phyloP scores from a whole-genome alignment of 257 asterid genomes.

The Pogostemon cablin region DNA sequence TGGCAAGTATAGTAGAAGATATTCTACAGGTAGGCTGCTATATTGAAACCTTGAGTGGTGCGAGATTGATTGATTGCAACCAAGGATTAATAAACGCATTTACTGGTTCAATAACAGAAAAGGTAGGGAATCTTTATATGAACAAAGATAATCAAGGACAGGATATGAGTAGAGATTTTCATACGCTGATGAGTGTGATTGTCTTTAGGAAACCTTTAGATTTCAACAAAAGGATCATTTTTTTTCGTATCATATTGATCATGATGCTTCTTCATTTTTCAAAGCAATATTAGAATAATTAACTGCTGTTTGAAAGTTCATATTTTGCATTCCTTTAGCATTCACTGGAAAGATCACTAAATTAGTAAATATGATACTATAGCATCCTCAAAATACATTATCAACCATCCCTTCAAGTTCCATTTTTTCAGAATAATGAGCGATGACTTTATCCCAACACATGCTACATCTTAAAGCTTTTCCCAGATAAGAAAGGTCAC shows the following conservation, averaged over 20 bases:
- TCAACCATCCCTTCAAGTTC: conserved; percentile 29
- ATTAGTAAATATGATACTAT: conserved; percentile 17
- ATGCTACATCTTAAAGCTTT: conserved; percentile 29
- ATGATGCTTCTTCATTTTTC: conserved; percentile 13
- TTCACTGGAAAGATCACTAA: conserved; percentile 24
- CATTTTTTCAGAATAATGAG: conserved; percentile 28
- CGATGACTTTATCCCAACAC: conserved; percentile 32
- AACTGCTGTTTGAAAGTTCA: conserved; percentile 18
- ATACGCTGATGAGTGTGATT: not conserved
- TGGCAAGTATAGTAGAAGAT: conserved; percentile 1
- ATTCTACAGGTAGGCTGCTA: not conserved
- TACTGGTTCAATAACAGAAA: conserved; percentile 12
- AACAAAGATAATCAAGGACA: conserved; percentile 16
- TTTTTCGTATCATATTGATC: conserved; percentile 23
- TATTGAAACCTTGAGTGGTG: conserved; percentile 23
- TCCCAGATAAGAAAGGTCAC: conserved; percentile 26
- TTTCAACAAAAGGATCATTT: conserved; percentile 8
- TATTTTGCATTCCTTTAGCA: conserved; percentile 11
- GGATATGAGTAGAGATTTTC: not conserved
- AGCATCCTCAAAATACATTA: conserved; percentile 24
- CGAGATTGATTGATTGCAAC: not conserved
- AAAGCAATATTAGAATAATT: not conserved
- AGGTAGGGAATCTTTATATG: not conserved
- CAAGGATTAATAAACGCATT: conserved; percentile 12
- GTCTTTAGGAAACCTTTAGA: conserved; percentile 1